Evolutionary conservation across 306 rosid species (phyloP), one percentile per base, ranked within the genome.

Genomic region (Pyrus pyrifolia): DNA sequence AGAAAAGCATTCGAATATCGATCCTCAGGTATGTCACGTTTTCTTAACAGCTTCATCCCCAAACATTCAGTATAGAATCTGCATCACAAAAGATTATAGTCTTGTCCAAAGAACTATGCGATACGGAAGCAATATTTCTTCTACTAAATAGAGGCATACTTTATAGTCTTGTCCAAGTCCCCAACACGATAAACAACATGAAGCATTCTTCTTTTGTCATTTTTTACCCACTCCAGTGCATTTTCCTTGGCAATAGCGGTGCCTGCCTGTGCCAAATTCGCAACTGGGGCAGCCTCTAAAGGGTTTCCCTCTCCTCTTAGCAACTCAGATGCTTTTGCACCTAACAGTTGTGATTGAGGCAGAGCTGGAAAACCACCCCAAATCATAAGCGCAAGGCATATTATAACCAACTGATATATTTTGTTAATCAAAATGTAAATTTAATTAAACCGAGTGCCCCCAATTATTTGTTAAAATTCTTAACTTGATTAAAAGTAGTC

Each of bases 11-110:
- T 91, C 5, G 89, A 82, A 78, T 85, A 88, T 81, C 78, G 82
- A 76, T 82, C 84, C 67, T 91, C 96, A 2, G 89, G 88, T 86
- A 83, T 79, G 86, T 91, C 93, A 31, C 87, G 91, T 71, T 74
- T 80, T 75, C 93, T 81, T 21, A 91, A 88, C 73, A 91, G 68
- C 85, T 88, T 88, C 96, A 91, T 88, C 66, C 93, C 96, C n/a
- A 91, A 84, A 59, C 93, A 88, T 82, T 91, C 91, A 0, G 79
- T 77, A 68, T 88, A 91, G 85, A 91, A 91, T 77, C 96, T 88
- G 89, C 82, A 88, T 30, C 22, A 5, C 63, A n/a, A 42, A 42
- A 9, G 11, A 42, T 42, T 42, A 42, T 42, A 42, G 45, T 42
- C 12, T 42, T 42, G 45, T 42, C 45, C 45, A 42, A 9, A 3